Conservation (phyloP, 441 rosid genomes). For the Pelargonium australe region DNA sequence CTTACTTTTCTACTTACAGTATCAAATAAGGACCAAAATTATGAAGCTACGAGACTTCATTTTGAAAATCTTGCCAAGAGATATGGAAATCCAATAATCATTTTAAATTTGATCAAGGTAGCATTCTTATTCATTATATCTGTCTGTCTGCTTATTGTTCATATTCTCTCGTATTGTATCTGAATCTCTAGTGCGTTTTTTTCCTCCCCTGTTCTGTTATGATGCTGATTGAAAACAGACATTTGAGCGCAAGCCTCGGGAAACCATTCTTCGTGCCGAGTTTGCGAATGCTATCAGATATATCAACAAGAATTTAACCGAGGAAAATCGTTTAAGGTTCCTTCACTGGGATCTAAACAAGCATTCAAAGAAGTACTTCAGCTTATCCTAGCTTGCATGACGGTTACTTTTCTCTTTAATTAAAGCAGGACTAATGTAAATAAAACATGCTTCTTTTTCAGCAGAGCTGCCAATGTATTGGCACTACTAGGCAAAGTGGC, state of each 20-base stretch:
- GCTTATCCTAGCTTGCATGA: conserved; percentile 12
- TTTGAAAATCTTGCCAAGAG: conserved; percentile 87
- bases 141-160: background rate
- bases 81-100: conserved; percentile 93
- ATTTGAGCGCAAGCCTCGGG: conserved; percentile 89
- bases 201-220: conserved; percentile 11
- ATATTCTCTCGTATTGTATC: background rate
- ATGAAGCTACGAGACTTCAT: conserved; percentile 90
- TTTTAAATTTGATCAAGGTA: conserved; percentile 91
- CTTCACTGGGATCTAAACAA: conserved; percentile 78
- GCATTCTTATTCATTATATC: conserved; percentile 7
- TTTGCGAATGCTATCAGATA: conserved; percentile 89
- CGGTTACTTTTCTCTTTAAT: background rate
- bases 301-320: conserved; percentile 77
- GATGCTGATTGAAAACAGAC: conserved; percentile 41
- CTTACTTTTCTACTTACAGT: conserved; percentile 38
- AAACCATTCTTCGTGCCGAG: conserved; percentile 83
- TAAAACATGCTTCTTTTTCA: conserved; percentile 32
- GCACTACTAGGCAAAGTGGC: conserved; percentile 88
- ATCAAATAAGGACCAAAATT: conserved; percentile 81
- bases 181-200: background rate
- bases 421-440: conserved; percentile 16
- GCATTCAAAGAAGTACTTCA: conserved; percentile 64
- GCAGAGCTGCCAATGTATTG: conserved; percentile 74
- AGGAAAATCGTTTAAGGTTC: conserved; percentile 68